Evolutionary conservation across 2,329 filamentous ascomycete species (phyloP).

Genomic region (Emericellopsis cladophorae): DNA sequence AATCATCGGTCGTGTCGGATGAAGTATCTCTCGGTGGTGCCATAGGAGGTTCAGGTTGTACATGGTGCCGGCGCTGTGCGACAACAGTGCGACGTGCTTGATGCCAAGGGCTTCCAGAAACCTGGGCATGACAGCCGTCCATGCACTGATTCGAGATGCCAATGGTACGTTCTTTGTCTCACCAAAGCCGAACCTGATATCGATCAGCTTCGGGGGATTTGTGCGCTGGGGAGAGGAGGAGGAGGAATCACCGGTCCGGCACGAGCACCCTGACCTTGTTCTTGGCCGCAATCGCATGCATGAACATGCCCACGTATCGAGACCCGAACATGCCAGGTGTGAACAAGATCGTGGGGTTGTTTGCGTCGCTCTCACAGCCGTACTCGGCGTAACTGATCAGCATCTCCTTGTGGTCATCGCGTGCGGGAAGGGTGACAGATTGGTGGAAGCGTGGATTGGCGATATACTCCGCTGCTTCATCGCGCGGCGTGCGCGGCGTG

Average conservation of each 20-base stretch:
- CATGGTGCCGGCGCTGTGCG: constrained; percentile 18
- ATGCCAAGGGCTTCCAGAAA: constrained; percentile 19
- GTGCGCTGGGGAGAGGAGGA: constrained; percentile 6
- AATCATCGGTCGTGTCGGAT: constrained; percentile 9
- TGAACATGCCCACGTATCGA: constrained; percentile 13
- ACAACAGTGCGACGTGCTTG: constrained; percentile 13
- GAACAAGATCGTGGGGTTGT: constrained; percentile 12
- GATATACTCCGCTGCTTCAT: constrained; percentile 6
- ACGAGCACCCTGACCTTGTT: constrained; percentile 17
- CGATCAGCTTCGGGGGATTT: neutral
- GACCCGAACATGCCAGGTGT: constrained; percentile 15
- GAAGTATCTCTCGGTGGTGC: constrained; percentile 11
- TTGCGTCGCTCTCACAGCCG: constrained; percentile 2
- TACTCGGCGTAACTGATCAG: constrained; percentile 13
- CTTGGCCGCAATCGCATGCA: constrained; percentile 17
- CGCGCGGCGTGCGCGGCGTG: neutral
- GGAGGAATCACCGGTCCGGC: constrained; percentile 12
- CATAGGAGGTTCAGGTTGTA: constrained; percentile 16
- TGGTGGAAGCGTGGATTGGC: constrained; percentile 12
- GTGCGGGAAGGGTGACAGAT: constrained; percentile 11
- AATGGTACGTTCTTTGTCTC: constrained; percentile 8
- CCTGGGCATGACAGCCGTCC: constrained; percentile 16
- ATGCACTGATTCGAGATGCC: constrained; percentile 7
- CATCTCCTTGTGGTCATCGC: constrained; percentile 7
- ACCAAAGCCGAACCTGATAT: constrained; percentile 12